Evolutionary conservation across 2,329 filamentous ascomycete genomes (phyloP), one percentile per base, ranked within the genome.

Genomic region (Ascochyta lentis): DNA sequence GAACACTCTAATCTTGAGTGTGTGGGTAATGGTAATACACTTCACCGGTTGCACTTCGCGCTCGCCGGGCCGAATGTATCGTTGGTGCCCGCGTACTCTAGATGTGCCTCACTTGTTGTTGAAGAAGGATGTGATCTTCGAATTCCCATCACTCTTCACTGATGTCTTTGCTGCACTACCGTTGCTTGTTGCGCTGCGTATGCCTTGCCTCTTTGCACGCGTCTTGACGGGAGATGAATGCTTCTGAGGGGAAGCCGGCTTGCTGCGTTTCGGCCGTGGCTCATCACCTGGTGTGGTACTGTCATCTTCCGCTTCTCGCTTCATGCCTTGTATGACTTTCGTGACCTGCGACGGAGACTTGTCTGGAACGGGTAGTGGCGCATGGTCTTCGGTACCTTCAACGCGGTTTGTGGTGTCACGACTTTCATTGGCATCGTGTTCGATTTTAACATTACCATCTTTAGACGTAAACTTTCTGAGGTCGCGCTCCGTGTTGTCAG

Each of bases 101-200:
- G 13, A 39, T 22, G 12, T 40, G 43, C 39, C 41, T 73, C 72
- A 81, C 67, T 79, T 81, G 38, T 78, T 81, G 34, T 71, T 76
- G 68, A 86, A 85, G 69, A 86, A 86, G 66, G 74, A 81, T 33
- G 83, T 86, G 55, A 86, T 86, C 68, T 82, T 83, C 63, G 83
- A 80, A 52, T 80, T 85, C 15, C 83, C 81, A 61, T 79, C 76
- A 27, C 73, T 71, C 45, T 84, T 60, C 74, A 74, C 55, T 22
- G 73, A 66, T 9, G 68, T 72, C 66, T 82, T 83, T 39, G 75
- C 68, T 39, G 77, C 73, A 47, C 76, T 82, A 33, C 77, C 73
- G 65, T 87, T 87, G 60, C 78, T 83, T 6, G 83, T 85, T 31
- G 84, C 83, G 71, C 84, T 86, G 61, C 81, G 79, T 42, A 77